Evolutionary conservation across 306 rosid species (phyloP).

Genomic region (Benincasa hispida): DNA sequence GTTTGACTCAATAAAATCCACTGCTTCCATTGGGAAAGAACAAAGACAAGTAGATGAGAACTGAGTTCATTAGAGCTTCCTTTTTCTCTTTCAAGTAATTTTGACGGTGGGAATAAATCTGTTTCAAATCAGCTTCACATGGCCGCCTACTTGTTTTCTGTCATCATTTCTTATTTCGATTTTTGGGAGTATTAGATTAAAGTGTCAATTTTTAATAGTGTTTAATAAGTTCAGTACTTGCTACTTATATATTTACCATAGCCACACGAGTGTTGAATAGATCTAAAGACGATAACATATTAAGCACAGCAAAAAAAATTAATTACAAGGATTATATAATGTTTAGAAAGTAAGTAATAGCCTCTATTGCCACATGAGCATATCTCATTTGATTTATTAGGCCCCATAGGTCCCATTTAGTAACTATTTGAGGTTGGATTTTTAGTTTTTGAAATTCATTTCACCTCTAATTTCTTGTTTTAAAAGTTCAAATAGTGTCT

Average conservation of each 20-base stretch:
- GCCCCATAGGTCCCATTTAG: too few relatives aligned
- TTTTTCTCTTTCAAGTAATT: background rate
- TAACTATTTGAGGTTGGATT: too few relatives aligned
- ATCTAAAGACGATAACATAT: background rate
- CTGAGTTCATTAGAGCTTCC: background rate
- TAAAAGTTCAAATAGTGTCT: too few relatives aligned
- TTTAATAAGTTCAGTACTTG: too few relatives aligned
- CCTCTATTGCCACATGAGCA: too few relatives aligned
- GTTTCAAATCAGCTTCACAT: background rate
- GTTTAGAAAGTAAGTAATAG: background rate
- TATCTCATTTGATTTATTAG: too few relatives aligned
- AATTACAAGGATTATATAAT: background rate
- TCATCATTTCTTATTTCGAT: background rate
- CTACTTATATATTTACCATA: background rate
- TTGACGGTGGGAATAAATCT: background rate
- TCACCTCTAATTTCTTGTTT: too few relatives aligned
- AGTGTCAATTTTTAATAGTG: too few relatives aligned
- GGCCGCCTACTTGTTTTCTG: background rate
- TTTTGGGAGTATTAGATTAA: too few relatives aligned
- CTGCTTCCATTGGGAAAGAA: conserved; percentile 1
- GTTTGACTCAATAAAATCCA: background rate
- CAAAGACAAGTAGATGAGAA: background rate
- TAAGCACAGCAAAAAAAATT: background rate
- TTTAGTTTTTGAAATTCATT: too few relatives aligned
- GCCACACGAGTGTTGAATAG: background rate